Conservation (phyloP, 345 rosid genomes). For the Odontarrhena argentea region DNA sequence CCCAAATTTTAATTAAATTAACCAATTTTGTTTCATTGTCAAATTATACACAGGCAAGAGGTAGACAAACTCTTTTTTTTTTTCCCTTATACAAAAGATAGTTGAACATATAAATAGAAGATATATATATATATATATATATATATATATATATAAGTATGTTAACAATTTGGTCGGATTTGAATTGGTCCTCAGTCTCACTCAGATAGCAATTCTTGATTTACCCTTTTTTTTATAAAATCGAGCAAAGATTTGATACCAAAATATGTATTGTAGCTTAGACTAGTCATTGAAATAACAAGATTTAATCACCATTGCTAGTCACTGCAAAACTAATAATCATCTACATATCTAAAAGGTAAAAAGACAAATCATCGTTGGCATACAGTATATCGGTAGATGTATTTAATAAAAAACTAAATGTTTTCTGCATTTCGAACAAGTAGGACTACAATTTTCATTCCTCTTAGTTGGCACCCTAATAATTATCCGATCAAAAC, state of each 20-base stretch:
- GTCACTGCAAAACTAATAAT: no score
- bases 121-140: no score
- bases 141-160: no score
- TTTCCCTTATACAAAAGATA: no score
- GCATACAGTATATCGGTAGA: not conserved
- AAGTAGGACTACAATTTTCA: not conserved
- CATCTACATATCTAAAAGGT: no score
- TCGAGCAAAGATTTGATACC: no score
- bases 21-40: conserved; percentile 4
- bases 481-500: conserved; percentile 4
- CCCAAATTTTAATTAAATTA: not conserved
- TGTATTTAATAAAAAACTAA: not conserved
- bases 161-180: not conserved
- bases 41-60: conserved; percentile 17
- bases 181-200: conserved; percentile 13
- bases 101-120: no score
- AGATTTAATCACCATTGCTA: no score
- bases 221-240: no score
- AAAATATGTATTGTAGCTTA: no score
- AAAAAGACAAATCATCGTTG: no score
- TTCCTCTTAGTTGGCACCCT: conserved; percentile 13
- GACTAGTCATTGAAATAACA: no score
- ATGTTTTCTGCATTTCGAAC: not conserved
- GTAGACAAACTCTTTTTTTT: not conserved
- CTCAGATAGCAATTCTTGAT: not conserved